Evolutionary conservation across 208 protist species (phyloP), one percentile per base, ranked within the genome.

Genomic region (Acanthamoeba lenticulata): DNA sequence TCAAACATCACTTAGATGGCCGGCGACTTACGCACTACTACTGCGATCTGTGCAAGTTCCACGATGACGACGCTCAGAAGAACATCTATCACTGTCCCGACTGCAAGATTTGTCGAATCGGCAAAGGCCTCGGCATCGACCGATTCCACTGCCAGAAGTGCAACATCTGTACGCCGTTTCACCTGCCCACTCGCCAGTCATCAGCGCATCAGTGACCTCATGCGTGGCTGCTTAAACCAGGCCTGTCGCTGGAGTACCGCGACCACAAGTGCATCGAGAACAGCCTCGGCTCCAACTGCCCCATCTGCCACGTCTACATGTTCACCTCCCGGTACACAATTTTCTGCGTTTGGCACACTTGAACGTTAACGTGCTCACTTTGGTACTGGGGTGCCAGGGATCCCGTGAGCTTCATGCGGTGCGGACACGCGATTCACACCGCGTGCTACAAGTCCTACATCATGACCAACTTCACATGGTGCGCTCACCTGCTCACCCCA

Each of bases 251-350:
- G 5, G 44, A 79, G 15, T 38, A 65, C 24, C 29, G 67, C 2
- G 81, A 94, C 29, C 95, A 96, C 81, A 88, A 83, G 40, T 96
- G 95, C 67, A 90, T 96, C 29, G 74, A 95, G 45, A 94, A 95
- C 38, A 94, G 85, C n/a, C 90, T 96, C 1, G 93, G 92, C 3
- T 96, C 94, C 17, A 94, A 95, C 52, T 96, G 95, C 47, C 95
- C 95, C 27, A 95, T 96, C 67, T 96, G 95, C 94, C 44, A 94
- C 65, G 89, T 94, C 24, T 95, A 92, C 90, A 95, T 96, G 93
- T 96, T 96, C 90, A 95, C 94, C 21, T 95, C 95, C 4, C n/a
- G 88, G 62, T 69, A 69, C 1, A 44, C 19, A 81, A 47, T 81
- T 81, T 42, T 81, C 27, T 17, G 1, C 32, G 32, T 36, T 69